A percentile compares a stretch with the other conserved stretches of the same genome.
phyloP scores from a whole-genome alignment of 2,329 filamentous ascomycete species.

The Neurospora sp. region DNA sequence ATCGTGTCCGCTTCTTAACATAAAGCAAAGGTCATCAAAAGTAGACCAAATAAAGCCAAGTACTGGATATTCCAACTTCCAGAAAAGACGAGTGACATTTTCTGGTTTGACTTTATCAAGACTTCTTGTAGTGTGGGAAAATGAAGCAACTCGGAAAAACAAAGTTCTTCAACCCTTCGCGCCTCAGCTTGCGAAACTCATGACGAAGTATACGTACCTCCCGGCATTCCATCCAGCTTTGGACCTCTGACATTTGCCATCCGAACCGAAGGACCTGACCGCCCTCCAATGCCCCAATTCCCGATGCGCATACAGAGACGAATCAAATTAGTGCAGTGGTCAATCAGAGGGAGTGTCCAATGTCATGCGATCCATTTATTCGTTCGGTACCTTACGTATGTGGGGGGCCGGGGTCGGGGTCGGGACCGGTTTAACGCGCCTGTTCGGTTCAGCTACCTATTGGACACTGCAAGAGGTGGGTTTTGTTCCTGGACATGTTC shows the following conservation, averaged over 20 bases:
- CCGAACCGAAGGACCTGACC: background rate
- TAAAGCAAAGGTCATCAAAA: no score
- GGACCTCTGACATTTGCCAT: background rate
- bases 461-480: background rate
- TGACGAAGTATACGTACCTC: background rate
- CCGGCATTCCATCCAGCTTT: background rate
- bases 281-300: background rate
- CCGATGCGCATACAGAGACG: background rate
- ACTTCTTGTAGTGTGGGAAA: background rate
- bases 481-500: background rate
- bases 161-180: background rate
- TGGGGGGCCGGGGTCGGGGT: no score
- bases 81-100: background rate
- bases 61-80: background rate
- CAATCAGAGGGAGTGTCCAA: background rate
- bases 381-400: background rate
- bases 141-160: background rate
- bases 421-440: background rate
- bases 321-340: background rate
- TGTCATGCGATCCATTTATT: background rate
- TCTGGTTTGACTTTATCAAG: background rate
- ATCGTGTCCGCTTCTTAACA: no score
- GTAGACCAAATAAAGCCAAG: background rate
- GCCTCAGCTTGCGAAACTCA: background rate
- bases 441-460: background rate